These are phyloP conservation scores for Penicillium sp. DNA, from an alignment of 2,329 filamentous ascomycete genomes.

Conservation along the genomic window DNA sequence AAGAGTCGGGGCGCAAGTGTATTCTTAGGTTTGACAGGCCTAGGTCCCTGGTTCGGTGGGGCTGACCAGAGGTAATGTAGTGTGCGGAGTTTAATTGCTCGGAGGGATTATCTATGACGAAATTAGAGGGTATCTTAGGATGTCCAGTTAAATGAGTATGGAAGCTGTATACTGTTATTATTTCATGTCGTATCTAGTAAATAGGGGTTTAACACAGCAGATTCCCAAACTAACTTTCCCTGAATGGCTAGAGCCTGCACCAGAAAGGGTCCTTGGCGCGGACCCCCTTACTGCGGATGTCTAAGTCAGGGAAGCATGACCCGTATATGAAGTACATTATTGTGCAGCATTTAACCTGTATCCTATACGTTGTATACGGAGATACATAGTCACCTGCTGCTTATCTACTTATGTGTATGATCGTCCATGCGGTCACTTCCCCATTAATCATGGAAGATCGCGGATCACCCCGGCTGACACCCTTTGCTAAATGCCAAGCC, in stretches of 20 bases:
- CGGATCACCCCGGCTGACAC: background rate
- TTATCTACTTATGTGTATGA: background rate
- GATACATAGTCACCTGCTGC: background rate
- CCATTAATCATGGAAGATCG: background rate
- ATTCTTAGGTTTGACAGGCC: background rate
- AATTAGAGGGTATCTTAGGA: background rate
- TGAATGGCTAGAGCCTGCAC: background rate
- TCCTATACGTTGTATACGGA: too few relatives aligned
- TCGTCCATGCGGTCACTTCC: background rate
- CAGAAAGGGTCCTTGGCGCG: background rate
- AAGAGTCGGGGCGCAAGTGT: background rate
- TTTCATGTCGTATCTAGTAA: background rate
- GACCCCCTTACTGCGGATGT: background rate
- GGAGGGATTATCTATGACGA: background rate
- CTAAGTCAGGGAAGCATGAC: background rate
- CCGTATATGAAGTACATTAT: background rate
- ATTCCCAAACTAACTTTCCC: background rate
- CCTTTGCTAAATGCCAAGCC: background rate
- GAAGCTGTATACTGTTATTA: background rate
- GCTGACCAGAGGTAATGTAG: background rate
- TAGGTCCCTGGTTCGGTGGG: constrained; percentile 2
- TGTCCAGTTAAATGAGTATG: background rate
- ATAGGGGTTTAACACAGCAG: background rate
- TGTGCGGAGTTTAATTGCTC: background rate
- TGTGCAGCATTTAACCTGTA: background rate